phyloP scores from a whole-genome alignment of 805 yeast genomes.

The Pichia heedii region DNA sequence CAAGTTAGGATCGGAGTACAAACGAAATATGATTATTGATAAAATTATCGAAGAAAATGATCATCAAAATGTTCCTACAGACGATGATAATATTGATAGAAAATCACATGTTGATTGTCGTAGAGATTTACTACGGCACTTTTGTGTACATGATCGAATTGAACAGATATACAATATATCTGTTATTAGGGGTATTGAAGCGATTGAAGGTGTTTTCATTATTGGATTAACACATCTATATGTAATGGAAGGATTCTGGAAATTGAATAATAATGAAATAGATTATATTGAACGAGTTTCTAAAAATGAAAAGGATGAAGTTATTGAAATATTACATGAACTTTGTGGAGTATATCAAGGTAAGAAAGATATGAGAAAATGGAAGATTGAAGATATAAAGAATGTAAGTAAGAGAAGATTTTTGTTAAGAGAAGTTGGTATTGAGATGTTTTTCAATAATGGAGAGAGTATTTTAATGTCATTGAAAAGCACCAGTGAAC shows the following conservation, averaged over 20 bases:
- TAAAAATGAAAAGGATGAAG: constrained; percentile 51
- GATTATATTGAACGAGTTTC: constrained; percentile 64
- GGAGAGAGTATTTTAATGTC: constrained; percentile 67
- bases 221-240: constrained; percentile 59
- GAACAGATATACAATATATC: constrained; percentile 69
- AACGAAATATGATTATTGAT: not conserved
- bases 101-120: constrained; percentile 51
- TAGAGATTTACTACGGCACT: constrained; percentile 60
- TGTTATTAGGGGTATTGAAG: constrained; percentile 66
- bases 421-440: constrained; percentile 67
- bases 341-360: not conserved
- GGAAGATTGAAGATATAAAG: not conserved
- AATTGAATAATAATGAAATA: constrained; percentile 42
- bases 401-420: constrained; percentile 50
- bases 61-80: not conserved
- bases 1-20: not conserved
- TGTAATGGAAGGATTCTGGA: constrained; percentile 61
- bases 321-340: constrained; percentile 49
- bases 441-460: constrained; percentile 66
- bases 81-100: not conserved
- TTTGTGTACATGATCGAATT: constrained; percentile 63
- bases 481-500: constrained; percentile 39
- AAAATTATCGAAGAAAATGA: too few relatives aligned
- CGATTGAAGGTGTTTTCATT: constrained; percentile 66
- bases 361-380: not conserved